Base-by-base conservation (phyloP, 805 yeast genomes). In the Yamadazyma insecticola region DNA sequence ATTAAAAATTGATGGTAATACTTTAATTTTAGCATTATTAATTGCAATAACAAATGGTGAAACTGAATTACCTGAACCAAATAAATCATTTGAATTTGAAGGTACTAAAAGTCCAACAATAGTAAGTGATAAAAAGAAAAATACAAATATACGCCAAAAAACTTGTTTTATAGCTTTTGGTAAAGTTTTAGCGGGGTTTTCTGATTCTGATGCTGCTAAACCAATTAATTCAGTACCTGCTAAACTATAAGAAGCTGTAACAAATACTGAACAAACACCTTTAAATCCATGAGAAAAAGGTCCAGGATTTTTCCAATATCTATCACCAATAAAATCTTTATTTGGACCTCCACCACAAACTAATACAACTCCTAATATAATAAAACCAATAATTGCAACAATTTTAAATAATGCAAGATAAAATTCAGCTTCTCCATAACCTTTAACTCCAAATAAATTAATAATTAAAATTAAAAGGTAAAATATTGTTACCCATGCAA, bases 1-100 rank as follows among this genome's bases (percentile, higher is more conserved):
- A 51, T 82, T 82, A 64, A 82, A 79, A 40, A 82, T 73, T 31
- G 79, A 75, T 30, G 89, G 89, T 29, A 81, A 67, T 24, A 76
- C 82, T 29, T 60, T 61, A 42, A 81, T 75, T 44, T 81, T 80
- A 17, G 75, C 82, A 32, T 68, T 60, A 18, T 68, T 61, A 35
- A 81, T 74, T 24, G 89, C 87, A 55, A 81, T 70, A 43, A 81
- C 89, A 50, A 81, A 81, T 16, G 90, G 90, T 12, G 89, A 81
- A 17, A 85, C 79, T 17, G 78, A 57, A 24, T 76, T 71, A 15
- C 58, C 61, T 47, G 70, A 57, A 2, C 41, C 41, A 36, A 77
- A 57, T 44, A 74, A 60, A 22, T 60, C 46, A 3, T 59, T 54
- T 41, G 72, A 67, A 49, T 62, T 56, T 55, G 70, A 73, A 29